Percentiles rank a stretch among this genome's conserved stretches.
phyloP scores from a whole-genome alignment of 192 early-diverging fungal genomes.

The Oehlia diaphana region DNA sequence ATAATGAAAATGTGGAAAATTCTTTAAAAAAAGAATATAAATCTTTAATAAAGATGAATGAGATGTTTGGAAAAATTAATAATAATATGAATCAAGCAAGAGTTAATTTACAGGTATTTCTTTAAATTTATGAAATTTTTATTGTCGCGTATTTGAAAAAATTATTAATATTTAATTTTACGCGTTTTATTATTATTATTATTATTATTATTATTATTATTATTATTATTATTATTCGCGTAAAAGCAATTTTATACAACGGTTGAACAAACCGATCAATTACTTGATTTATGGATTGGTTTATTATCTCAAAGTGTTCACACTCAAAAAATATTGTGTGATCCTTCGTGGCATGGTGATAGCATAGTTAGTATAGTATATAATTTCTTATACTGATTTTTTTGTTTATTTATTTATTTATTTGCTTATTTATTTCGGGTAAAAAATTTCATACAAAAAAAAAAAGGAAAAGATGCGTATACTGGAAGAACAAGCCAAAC shows the following conservation, averaged over 20 bases:
- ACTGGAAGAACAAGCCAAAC: constrained; percentile 35
- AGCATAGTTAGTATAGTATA: not conserved
- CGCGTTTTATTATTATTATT: not conserved
- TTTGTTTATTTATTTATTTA: not conserved
- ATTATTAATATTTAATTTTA: not conserved
- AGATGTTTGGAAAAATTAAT: constrained; percentile 21
- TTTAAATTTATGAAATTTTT: too few species aligned
- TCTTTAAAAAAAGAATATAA: constrained; percentile 3
- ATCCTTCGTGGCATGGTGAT: constrained; percentile 40
- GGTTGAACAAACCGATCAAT: constrained; percentile 41
- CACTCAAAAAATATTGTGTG: constrained; percentile 35
- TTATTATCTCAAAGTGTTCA: constrained; percentile 42
- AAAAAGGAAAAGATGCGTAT: not conserved
- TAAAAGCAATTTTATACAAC: constrained; percentile 35
- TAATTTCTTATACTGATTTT: constrained; percentile 1
- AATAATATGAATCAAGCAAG: constrained; percentile 12
- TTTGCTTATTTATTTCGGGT: not conserved
- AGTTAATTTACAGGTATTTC: constrained; percentile 15
- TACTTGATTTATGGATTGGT: constrained; percentile 46
- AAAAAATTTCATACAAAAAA: not conserved
- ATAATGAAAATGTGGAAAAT: not conserved
- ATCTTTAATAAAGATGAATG: constrained; percentile 12
- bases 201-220: not conserved
- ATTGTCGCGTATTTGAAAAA: not conserved
- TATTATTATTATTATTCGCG: not conserved